These are phyloP conservation scores for Ottelia alismoides DNA, from an alignment of 106 monocot species.

Conservation along the genomic window DNA sequence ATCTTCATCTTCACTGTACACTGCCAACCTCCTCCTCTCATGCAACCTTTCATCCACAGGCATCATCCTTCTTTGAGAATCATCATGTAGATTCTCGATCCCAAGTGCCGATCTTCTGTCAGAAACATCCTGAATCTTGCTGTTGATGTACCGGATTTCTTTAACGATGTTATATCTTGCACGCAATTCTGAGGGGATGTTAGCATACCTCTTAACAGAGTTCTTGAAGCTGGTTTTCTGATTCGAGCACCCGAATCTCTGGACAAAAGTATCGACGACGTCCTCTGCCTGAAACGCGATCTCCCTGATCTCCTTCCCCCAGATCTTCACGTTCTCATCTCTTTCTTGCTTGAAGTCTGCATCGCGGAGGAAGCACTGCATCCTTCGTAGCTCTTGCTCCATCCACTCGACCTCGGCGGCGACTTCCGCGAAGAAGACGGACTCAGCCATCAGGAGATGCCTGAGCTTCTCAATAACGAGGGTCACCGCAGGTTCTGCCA, in stretches of 20 bases:
- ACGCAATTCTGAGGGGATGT: neutral
- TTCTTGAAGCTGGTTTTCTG: neutral
- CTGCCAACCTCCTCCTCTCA: neutral
- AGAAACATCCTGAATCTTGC: neutral
- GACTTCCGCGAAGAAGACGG: neutral
- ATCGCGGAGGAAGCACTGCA: conserved; percentile 8
- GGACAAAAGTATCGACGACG: conserved; percentile 14
- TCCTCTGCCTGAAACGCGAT: no score
- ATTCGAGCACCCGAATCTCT: neutral
- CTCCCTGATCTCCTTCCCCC: conserved; percentile 18
- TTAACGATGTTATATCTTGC: neutral
- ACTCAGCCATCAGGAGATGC: neutral
- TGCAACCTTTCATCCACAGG: neutral
- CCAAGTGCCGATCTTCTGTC: neutral
- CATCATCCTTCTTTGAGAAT: no score
- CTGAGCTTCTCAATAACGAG: conserved; percentile 4
- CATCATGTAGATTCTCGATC: neutral
- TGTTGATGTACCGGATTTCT: conserved; percentile 7
- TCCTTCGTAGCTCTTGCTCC: neutral
- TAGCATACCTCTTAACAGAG: conserved; percentile 2
- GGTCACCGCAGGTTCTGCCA: neutral
- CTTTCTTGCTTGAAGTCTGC: conserved; percentile 2
- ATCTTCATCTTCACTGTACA: neutral
- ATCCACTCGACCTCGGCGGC: conserved; percentile 1
- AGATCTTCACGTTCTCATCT: conserved; percentile 10